Evolutionary conservation across 1,139 yeast genomes (phyloP).

Genomic region (Magnusiomyces paraingens): DNA sequence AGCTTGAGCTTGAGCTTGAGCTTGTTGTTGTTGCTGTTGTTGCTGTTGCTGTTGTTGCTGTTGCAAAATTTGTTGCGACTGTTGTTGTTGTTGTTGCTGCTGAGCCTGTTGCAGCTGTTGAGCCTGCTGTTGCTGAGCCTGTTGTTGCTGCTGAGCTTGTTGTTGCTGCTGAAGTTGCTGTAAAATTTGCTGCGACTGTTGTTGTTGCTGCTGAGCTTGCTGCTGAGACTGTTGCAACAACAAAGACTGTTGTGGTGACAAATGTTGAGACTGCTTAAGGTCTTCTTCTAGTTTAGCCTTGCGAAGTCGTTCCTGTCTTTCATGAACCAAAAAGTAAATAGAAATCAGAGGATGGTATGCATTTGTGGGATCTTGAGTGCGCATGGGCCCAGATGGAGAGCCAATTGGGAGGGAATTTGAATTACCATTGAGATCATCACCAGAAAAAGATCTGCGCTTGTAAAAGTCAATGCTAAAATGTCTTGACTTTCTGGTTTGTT

Average conservation of each 20-base stretch:
- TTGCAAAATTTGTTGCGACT: slow-evolving; percentile 16
- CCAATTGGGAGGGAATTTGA: slow-evolving; percentile 6
- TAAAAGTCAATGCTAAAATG: slow-evolving; percentile 27
- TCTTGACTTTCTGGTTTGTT: slow-evolving; percentile 10
- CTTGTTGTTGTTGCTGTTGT: not conserved
- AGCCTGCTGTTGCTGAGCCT: too few relatives aligned
- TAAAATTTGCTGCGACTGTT: too few relatives aligned
- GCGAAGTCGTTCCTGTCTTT: slow-evolving; percentile 65
- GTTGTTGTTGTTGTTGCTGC: not conserved
- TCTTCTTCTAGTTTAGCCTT: slow-evolving; percentile 31
- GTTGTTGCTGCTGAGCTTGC: slow-evolving; percentile 19
- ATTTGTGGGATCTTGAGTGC: slow-evolving; percentile 66
- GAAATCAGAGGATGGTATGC: slow-evolving; percentile 88
- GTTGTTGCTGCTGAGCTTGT: not conserved
- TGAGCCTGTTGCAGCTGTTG: not conserved
- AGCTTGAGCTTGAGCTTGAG: not conserved
- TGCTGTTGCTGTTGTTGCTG: slow-evolving; percentile 19
- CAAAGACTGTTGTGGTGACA: slow-evolving; percentile 16
- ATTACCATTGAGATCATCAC: not conserved
- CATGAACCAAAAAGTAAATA: slow-evolving; percentile 78
- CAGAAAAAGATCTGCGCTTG: slow-evolving; percentile 14
- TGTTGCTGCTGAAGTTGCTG: too few relatives aligned
- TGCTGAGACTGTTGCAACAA: not conserved
- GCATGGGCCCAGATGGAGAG: not conserved
- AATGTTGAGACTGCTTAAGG: slow-evolving; percentile 15